Evolutionary conservation across 495 filamentous ascomycete genomes (phyloP).

Genomic region (Pyrenula aspistea): DNA sequence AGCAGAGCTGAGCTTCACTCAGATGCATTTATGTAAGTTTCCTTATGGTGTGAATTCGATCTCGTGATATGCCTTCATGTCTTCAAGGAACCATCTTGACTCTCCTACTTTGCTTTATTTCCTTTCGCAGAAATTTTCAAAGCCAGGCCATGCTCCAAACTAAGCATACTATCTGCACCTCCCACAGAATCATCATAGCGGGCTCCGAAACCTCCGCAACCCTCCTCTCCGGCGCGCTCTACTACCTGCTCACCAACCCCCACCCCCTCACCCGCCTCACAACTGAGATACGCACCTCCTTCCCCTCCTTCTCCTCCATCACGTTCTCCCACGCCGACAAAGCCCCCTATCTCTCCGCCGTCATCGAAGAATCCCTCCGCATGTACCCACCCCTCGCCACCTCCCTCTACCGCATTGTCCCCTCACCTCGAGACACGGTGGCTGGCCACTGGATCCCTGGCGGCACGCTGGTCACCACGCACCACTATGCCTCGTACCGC

Average conservation of each 20-base stretch:
- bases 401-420: constrained; percentile 31
- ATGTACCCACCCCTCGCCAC: constrained; percentile 39
- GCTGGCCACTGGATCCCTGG: constrained; percentile 23
- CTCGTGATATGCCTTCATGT: constrained; percentile 19
- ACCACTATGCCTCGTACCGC: constrained; percentile 13
- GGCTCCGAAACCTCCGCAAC: constrained; percentile 40
- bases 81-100: too few species aligned
- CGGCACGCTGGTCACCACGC: constrained; percentile 13
- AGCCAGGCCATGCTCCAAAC: too few species aligned
- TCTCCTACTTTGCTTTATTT: too few species aligned
- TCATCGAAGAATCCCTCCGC: constrained; percentile 40
- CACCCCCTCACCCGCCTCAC: constrained; percentile 19
- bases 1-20: constrained; percentile 20
- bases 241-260: constrained; percentile 28
- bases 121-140: too few species aligned
- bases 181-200: constrained; percentile 25
- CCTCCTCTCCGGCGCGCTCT: constrained; percentile 35
- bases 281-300: constrained; percentile 26
- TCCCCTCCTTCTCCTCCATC: constrained; percentile 19
- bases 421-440: constrained; percentile 26
- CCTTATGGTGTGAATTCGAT: constrained; percentile 3
- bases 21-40: constrained; percentile 6
- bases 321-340: constrained; percentile 18
- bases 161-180: too few species aligned
- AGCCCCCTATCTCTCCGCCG: constrained; percentile 34